These are phyloP conservation scores for Porcisia hertigi DNA, from an alignment of 208 protist genomes.

Conservation along the genomic window DNA sequence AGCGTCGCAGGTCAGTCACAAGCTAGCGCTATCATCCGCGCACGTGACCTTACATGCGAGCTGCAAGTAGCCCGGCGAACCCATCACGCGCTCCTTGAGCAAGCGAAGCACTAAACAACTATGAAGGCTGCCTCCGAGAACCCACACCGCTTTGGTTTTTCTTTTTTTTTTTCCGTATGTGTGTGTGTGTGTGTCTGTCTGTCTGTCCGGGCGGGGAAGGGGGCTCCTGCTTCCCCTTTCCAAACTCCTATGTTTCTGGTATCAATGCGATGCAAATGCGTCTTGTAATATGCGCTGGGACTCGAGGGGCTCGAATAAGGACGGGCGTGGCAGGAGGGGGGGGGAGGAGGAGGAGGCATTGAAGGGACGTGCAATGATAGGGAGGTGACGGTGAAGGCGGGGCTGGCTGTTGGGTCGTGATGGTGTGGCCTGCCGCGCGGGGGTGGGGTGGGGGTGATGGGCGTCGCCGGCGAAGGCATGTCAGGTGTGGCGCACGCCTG, in stretches of 20 bases:
- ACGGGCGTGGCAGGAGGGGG: not conserved
- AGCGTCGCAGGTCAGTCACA: constrained; percentile 34
- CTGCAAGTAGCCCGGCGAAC: constrained; percentile 24
- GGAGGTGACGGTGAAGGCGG: not conserved
- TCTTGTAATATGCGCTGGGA: too few species aligned
- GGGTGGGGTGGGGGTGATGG: not conserved
- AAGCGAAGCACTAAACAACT: constrained; percentile 14
- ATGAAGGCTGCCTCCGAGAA: not conserved
- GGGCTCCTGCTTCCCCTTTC: not conserved
- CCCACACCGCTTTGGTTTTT: not conserved
- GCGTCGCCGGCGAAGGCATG: not conserved
- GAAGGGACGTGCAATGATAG: too few species aligned
- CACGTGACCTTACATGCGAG: constrained; percentile 27
- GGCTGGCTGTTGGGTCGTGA: not conserved
- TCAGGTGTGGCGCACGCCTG: not conserved
- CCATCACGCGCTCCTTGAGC: constrained; percentile 15
- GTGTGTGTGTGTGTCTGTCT: too few species aligned
- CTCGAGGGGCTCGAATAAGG: not conserved
- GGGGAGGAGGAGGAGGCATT: not conserved
- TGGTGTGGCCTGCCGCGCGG: not conserved
- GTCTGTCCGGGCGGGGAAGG: not conserved
- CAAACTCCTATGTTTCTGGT: not conserved
- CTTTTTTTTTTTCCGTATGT: too few species aligned
- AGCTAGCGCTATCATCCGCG: constrained; percentile 36
- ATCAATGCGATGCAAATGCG: not conserved